phyloP scores from a whole-genome alignment of 2,329 filamentous ascomycete genomes.

The Colletotrichum tamarilloi region DNA sequence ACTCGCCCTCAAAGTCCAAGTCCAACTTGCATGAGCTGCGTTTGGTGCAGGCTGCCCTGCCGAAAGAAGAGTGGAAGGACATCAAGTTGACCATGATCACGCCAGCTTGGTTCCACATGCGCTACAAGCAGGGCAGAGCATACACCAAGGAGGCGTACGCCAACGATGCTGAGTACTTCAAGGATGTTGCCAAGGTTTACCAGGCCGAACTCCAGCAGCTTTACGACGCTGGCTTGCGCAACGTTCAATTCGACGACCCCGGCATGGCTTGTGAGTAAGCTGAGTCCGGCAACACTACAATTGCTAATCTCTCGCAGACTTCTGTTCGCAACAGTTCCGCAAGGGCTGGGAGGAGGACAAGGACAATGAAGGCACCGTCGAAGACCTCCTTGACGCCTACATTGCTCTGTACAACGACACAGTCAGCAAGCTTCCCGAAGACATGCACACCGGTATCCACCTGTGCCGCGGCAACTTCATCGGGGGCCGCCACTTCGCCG shows the following conservation, averaged over 20 bases:
- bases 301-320: slow-evolving; percentile 60
- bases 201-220: slow-evolving; percentile 70
- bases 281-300: background rate
- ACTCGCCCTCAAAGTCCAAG: slow-evolving; percentile 52
- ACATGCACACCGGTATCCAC: slow-evolving; percentile 83
- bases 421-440: slow-evolving; percentile 69
- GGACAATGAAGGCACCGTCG: slow-evolving; percentile 74
- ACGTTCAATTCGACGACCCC: slow-evolving; percentile 76
- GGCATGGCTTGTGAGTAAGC: slow-evolving; percentile 70
- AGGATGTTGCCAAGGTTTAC: slow-evolving; percentile 73
- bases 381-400: slow-evolving; percentile 78
- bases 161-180: slow-evolving; percentile 65
- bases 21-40: slow-evolving; percentile 63
- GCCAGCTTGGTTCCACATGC: slow-evolving; percentile 57
- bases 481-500: slow-evolving; percentile 72
- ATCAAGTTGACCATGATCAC: slow-evolving; percentile 68
- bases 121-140: slow-evolving; percentile 41
- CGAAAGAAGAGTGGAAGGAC: slow-evolving; percentile 59
- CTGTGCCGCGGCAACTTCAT: slow-evolving; percentile 78
- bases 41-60: slow-evolving; percentile 58
- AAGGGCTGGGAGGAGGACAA: slow-evolving; percentile 75
- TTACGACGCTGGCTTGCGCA: slow-evolving; percentile 71
- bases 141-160: slow-evolving; percentile 41
- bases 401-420: slow-evolving; percentile 82
- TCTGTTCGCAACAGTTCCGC: slow-evolving; percentile 79